Evolutionary conservation across 306 rosid species (phyloP).

Genomic region (Comarum palustre): DNA sequence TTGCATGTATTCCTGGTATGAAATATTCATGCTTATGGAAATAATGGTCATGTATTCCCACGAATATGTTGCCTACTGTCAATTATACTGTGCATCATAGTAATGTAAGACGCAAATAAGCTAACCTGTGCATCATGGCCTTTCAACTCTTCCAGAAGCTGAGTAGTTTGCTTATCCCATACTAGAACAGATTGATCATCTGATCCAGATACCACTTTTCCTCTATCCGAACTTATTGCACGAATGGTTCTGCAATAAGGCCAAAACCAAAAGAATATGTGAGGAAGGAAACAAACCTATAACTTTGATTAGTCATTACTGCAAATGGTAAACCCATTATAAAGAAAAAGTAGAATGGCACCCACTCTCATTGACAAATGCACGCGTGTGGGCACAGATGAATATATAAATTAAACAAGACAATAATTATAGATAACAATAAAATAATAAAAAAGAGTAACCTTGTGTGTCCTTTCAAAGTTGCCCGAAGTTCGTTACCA

Average conservation of each 20-base stretch:
- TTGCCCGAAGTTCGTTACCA: conserved; percentile 95
- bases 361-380: not conserved
- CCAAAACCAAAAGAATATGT: conserved; percentile 22
- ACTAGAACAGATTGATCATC: conserved; percentile 88
- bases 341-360: conserved; percentile 3
- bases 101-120: conserved; percentile 13
- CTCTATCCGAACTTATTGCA: conserved; percentile 89
- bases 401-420: not conserved
- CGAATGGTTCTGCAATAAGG: conserved; percentile 72
- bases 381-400: not conserved
- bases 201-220: conserved; percentile 93
- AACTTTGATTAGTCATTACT: not conserved
- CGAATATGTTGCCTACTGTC: not conserved
- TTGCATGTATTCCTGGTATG: conserved; percentile 9
- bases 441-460: conserved; percentile 23
- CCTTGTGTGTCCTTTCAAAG: conserved; percentile 92
- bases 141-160: conserved; percentile 96
- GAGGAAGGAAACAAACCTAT: conserved; percentile 15
- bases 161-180: conserved; percentile 97
- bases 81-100: not conserved
- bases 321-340: not conserved
- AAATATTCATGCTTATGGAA: not conserved
- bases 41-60: not conserved
- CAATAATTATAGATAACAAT: not conserved
- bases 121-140: conserved; percentile 92